Evolutionary conservation across 352 stramenopile genomes (phyloP).

Genomic region (Phytophthora ohioensis): DNA sequence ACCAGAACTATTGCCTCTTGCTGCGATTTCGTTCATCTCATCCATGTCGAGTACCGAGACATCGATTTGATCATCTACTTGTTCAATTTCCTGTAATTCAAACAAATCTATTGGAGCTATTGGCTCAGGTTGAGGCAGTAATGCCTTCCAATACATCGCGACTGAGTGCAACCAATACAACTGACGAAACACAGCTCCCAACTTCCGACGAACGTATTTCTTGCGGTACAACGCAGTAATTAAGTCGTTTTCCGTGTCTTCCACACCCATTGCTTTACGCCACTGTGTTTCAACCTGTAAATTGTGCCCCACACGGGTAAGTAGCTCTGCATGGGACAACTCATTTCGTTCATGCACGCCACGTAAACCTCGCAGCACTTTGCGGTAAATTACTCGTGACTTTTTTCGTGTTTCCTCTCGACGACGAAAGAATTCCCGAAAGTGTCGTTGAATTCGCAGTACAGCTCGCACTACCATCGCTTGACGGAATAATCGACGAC

Average conservation of each 20-base stretch:
- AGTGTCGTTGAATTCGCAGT: constrained; percentile 58
- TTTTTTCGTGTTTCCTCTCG: constrained; percentile 39
- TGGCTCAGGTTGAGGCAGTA: constrained; percentile 33
- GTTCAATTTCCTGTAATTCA: constrained; percentile 6
- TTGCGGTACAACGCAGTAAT: constrained; percentile 69
- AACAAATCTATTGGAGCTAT: background rate
- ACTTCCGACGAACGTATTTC: constrained; percentile 60
- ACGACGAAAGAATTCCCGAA: constrained; percentile 45
- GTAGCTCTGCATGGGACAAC: constrained; percentile 59
- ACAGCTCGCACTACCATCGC: constrained; percentile 46
- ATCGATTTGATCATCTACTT: background rate
- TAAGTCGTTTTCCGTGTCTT: constrained; percentile 60
- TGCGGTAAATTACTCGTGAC: constrained; percentile 54
- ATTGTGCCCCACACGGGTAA: constrained; percentile 67
- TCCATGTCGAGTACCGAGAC: background rate
- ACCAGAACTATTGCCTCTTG: background rate
- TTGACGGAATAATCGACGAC: constrained; percentile 57
- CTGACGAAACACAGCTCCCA: constrained; percentile 45
- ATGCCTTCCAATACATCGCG: constrained; percentile 44
- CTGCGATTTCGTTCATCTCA: background rate
- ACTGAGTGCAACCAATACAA: constrained; percentile 42
- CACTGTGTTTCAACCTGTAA: constrained; percentile 75
- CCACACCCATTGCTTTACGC: constrained; percentile 69
- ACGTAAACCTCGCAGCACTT: constrained; percentile 62
- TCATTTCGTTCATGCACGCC: constrained; percentile 48